A percentile compares a stretch with the other conserved stretches of the same genome.
These are phyloP conservation scores for Mesostigma viride DNA, from an alignment of 139 green algal species.

Conservation along the genomic window DNA sequence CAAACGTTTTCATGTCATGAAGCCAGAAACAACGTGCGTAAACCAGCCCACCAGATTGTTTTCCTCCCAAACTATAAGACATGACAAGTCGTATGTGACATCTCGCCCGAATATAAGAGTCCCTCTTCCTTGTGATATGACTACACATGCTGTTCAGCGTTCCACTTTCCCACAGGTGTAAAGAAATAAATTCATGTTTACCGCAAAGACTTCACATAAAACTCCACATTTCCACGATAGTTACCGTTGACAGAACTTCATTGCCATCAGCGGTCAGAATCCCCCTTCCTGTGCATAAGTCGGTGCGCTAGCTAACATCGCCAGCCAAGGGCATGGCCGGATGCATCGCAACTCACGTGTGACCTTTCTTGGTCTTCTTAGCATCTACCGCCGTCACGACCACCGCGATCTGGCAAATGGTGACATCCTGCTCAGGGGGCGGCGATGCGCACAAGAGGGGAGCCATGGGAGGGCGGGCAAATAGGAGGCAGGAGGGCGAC, in stretches of 20 bases:
- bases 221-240: neutral
- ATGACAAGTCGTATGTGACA: too few species aligned
- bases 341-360: slow-evolving; percentile 11
- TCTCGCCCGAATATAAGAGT: too few species aligned
- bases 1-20: too few species aligned
- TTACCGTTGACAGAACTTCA: slow-evolving; percentile 14
- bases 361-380: slow-evolving; percentile 15
- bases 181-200: too few species aligned
- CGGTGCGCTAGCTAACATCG: slow-evolving; percentile 10
- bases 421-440: neutral
- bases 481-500: too few species aligned
- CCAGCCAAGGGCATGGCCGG: slow-evolving; percentile 4
- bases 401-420: neutral
- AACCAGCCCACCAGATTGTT: too few species aligned
- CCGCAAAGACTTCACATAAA: neutral
- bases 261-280: slow-evolving; percentile 8
- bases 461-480: neutral
- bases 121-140: too few species aligned
- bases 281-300: slow-evolving; percentile 5
- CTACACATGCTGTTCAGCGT: too few species aligned
- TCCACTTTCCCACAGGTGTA: too few species aligned
- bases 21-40: too few species aligned
- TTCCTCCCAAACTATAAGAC: too few species aligned
- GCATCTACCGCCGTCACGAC: slow-evolving; percentile 5
- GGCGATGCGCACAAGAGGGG: slow-evolving; percentile 5